Evolutionary conservation across 495 filamentous ascomycete species (phyloP).

Genomic region (Physcia stellaris): DNA sequence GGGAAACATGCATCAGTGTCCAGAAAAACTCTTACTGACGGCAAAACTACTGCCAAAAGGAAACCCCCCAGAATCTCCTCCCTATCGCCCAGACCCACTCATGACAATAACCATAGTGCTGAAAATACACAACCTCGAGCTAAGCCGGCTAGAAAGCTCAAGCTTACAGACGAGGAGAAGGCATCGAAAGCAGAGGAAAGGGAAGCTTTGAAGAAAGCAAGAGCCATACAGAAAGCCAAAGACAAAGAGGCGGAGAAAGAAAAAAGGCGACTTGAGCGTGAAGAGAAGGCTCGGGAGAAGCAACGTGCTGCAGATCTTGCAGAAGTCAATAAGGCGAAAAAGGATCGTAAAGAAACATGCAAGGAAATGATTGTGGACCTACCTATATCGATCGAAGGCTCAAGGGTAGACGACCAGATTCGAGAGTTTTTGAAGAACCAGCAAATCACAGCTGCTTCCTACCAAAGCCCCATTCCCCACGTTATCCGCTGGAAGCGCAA

Average conservation of each 20-base stretch:
- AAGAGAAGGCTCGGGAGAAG: conserved; percentile 50
- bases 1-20: neutral
- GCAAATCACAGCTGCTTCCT: conserved; percentile 37
- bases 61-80: neutral
- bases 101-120: neutral
- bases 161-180: conserved; percentile 27
- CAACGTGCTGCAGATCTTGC: conserved; percentile 52
- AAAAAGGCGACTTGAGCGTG: conserved; percentile 33
- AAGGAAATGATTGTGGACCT: conserved; percentile 81
- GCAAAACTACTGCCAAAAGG: neutral
- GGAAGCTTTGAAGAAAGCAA: conserved; percentile 32
- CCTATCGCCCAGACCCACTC: neutral
- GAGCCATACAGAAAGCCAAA: conserved; percentile 31
- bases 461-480: conserved; percentile 35
- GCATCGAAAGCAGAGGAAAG: conserved; percentile 38
- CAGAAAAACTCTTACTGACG: conserved; percentile 2
- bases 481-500: conserved; percentile 67
- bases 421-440: conserved; percentile 41
- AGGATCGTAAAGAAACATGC: conserved; percentile 60
- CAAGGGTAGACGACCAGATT: conserved; percentile 34
- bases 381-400: conserved; percentile 36
- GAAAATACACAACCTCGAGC: neutral
- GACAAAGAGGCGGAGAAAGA: conserved; percentile 33
- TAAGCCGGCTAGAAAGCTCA: conserved; percentile 20
- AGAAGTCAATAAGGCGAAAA: conserved; percentile 62